Percentiles rank a stretch among this genome's conserved stretches.
phyloP scores from a whole-genome alignment of 495 filamentous ascomycete species.

The Aspergillus affinis region DNA sequence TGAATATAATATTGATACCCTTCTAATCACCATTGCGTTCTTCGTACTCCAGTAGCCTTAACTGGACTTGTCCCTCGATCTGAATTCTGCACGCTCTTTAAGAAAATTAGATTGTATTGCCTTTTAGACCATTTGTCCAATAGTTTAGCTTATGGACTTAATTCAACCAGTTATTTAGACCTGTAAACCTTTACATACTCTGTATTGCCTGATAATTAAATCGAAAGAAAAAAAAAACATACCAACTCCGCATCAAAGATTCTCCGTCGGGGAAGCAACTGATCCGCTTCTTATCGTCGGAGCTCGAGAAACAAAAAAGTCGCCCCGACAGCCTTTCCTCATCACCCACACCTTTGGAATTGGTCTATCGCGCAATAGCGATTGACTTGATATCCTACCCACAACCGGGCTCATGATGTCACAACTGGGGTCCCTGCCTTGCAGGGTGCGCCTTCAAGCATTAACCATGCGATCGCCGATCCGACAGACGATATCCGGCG shows the following conservation, averaged over 20 bases:
- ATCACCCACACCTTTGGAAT: neutral
- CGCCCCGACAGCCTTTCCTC: neutral
- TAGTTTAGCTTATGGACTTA: too few relatives aligned
- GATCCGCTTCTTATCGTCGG: slow-evolving; percentile 22
- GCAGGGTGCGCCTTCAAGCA: slow-evolving; percentile 26
- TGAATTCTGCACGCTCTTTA: too few relatives aligned
- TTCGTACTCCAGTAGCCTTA: neutral
- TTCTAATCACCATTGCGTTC: neutral
- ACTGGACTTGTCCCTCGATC: too few relatives aligned
- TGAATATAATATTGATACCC: neutral
- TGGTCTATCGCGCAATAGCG: neutral
- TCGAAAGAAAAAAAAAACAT: too few relatives aligned
- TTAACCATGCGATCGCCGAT: slow-evolving; percentile 5
- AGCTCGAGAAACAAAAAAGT: slow-evolving; percentile 7
- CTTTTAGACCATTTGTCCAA: too few relatives aligned
- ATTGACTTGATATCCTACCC: slow-evolving; percentile 9
- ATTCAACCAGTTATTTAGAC: too few relatives aligned
- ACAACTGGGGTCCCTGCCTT: slow-evolving; percentile 24
- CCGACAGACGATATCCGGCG: slow-evolving; percentile 22
- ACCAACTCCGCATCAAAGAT: slow-evolving; percentile 29
- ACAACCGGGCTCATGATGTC: slow-evolving; percentile 31
- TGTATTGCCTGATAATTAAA: too few relatives aligned
- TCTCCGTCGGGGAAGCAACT: slow-evolving; percentile 17
- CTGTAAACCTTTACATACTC: too few relatives aligned
- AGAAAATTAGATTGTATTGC: too few relatives aligned